Evolutionary conservation across 257 asterid species (phyloP).

Genomic region (Knoxia roxburghii): DNA sequence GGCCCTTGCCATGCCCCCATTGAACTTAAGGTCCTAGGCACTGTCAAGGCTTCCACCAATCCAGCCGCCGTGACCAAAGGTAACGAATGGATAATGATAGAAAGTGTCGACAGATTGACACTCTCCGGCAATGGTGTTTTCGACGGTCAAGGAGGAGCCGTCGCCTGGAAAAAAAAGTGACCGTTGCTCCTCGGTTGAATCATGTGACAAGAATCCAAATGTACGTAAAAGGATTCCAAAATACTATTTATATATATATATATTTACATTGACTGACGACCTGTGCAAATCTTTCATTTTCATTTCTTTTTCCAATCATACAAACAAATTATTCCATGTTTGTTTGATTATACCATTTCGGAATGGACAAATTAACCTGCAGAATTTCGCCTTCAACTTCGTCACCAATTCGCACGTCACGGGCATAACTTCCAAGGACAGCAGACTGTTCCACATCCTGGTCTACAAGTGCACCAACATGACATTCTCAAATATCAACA

Average conservation of each 20-base stretch:
- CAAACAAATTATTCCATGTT: neutral
- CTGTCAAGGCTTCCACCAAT: slow-evolving; percentile 29
- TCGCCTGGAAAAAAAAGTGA: slow-evolving; percentile 41
- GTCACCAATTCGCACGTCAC: neutral
- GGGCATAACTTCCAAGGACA: slow-evolving; percentile 12
- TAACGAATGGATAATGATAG: slow-evolving; percentile 38
- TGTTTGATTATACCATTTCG: no score
- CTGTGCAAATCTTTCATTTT: no score
- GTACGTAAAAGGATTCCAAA: slow-evolving; percentile 7
- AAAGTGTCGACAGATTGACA: slow-evolving; percentile 31
- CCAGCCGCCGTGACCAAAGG: slow-evolving; percentile 14
- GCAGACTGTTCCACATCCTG: slow-evolving; percentile 13
- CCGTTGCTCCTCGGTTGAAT: slow-evolving; percentile 20
- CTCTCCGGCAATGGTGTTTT: slow-evolving; percentile 41
- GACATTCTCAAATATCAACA: neutral
- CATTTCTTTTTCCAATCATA: neutral
- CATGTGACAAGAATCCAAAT: slow-evolving; percentile 33
- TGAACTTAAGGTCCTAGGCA: slow-evolving; percentile 34
- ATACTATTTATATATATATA: neutral
- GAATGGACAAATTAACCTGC: no score
- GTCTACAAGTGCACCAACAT: neutral
- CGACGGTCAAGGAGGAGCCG: slow-evolving; percentile 46
- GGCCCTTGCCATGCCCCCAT: slow-evolving; percentile 33
- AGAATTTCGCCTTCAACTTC: slow-evolving; percentile 21
- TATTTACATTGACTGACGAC: neutral